A percentile compares a stretch with the other conserved stretches of the same genome.
phyloP scores from a whole-genome alignment of 140 eudicot species.

The Bidens hawaiensis region DNA sequence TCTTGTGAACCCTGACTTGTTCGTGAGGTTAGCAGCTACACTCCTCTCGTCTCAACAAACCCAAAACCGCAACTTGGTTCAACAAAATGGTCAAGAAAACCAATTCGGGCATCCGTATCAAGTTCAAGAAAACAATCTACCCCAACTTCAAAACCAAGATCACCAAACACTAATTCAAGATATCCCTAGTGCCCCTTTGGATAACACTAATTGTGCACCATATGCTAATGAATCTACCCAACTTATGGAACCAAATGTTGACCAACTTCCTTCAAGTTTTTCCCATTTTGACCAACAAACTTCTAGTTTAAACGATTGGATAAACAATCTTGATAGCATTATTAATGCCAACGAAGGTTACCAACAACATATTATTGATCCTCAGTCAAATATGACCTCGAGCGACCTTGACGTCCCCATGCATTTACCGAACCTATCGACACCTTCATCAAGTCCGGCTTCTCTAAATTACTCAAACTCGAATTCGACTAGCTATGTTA shows the following conservation, averaged over 20 bases:
- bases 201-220: constrained; percentile 25
- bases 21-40: constrained; percentile 54
- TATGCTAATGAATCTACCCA: constrained; percentile 38
- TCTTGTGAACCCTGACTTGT: constrained; percentile 40
- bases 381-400: constrained; percentile 24
- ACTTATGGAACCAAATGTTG: constrained; percentile 35
- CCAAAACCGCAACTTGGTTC: constrained; percentile 25
- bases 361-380: constrained; percentile 22
- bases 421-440: constrained; percentile 30
- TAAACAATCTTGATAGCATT: constrained; percentile 26
- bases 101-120: constrained; percentile 8
- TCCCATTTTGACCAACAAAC: constrained; percentile 25
- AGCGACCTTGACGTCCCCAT: constrained; percentile 20
- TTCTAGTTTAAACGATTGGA: constrained; percentile 38
- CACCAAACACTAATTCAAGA: constrained; percentile 31
- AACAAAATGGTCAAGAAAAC: constrained; percentile 32
- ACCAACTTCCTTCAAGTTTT: constrained; percentile 30
- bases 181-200: constrained; percentile 35
- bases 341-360: constrained; percentile 22
- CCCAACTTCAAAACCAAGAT: constrained; percentile 38
- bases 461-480: constrained; percentile 52
- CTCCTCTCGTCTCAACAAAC: constrained; percentile 35
- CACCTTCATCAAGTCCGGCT: constrained; percentile 55
- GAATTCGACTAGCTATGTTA: constrained; percentile 27
- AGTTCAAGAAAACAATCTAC: constrained; percentile 28